phyloP scores from a whole-genome alignment of 257 asterid species.

The Solanum clarkiae region DNA sequence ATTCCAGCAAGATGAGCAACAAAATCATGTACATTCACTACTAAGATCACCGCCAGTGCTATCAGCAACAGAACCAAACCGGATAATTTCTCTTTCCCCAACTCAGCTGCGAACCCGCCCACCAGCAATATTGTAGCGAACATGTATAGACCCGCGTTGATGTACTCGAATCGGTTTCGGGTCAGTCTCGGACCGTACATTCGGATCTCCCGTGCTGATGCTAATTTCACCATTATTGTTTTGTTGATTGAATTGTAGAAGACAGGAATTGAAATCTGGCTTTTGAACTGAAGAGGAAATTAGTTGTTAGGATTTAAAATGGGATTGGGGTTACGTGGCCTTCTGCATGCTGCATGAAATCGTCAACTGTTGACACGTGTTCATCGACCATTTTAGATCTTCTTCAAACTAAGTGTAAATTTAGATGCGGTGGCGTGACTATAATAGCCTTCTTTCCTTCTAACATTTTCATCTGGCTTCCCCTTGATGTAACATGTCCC shows the following conservation, averaged over 20 bases:
- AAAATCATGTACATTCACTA: slow-evolving; percentile 72
- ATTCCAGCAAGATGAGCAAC: slow-evolving; percentile 68
- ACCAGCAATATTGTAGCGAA: slow-evolving; percentile 54
- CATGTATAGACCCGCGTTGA: slow-evolving; percentile 72
- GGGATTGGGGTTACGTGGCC: background rate
- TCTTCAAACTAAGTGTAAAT: no score
- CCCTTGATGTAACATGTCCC: no score
- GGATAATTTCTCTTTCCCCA: slow-evolving; percentile 48
- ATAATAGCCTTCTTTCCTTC: no score
- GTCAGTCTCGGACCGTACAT: slow-evolving; percentile 59
- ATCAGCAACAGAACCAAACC: slow-evolving; percentile 58
- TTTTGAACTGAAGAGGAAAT: background rate
- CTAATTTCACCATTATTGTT: slow-evolving; percentile 70
- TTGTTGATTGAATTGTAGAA: background rate
- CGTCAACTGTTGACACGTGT: background rate
- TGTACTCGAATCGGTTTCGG: slow-evolving; percentile 61
- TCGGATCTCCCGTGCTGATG: slow-evolving; percentile 72
- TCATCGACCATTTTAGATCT: background rate
- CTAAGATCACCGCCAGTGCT: slow-evolving; percentile 20
- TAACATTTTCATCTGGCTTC: no score
- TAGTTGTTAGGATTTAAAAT: background rate
- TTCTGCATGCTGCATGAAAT: background rate
- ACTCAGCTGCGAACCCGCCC: slow-evolving; percentile 57
- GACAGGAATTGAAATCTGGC: background rate
- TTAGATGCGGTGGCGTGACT: no score